phyloP scores from a whole-genome alignment of 2,329 filamentous ascomycete genomes.

The Ascocoryne sarcoides region DNA sequence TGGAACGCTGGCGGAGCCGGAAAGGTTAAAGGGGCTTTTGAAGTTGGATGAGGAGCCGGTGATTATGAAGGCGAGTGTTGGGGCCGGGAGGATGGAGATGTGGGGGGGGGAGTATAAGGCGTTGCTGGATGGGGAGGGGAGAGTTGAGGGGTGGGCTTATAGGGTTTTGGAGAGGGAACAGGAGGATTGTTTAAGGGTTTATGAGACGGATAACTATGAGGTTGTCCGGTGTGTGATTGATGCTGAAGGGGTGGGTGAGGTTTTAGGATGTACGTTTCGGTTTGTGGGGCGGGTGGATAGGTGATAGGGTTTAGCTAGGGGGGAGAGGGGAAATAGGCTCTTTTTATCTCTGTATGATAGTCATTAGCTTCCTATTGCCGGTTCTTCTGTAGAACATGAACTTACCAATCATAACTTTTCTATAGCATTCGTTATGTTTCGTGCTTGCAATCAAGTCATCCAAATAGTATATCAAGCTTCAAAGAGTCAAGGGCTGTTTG shows the following conservation, averaged over 20 bases:
- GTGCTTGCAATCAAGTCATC: too few relatives aligned
- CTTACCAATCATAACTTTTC: too few relatives aligned
- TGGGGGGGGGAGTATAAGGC: conserved; percentile 35
- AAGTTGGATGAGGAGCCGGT: conserved; percentile 19
- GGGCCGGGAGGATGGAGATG: conserved; percentile 26
- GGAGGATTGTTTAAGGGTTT: conserved; percentile 29
- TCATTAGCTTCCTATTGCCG: too few relatives aligned
- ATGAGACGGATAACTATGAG: conserved; percentile 33
- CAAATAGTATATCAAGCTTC: too few relatives aligned
- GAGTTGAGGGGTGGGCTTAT: conserved; percentile 27
- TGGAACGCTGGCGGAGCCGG: conserved; percentile 29
- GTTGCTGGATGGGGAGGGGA: conserved; percentile 27
- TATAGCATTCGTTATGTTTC: too few relatives aligned
- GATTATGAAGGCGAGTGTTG: conserved; percentile 25
- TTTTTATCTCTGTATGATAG: too few relatives aligned
- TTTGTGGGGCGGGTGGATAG: conserved; percentile 11
- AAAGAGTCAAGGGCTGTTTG: too few relatives aligned
- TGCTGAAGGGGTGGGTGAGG: conserved; percentile 8
- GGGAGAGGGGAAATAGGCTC: too few relatives aligned
- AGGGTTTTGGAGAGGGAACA: conserved; percentile 25
- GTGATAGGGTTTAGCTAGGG: not conserved
- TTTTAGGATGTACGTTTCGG: conserved; percentile 24
- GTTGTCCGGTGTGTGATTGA: conserved; percentile 30
- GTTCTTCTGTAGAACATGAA: too few relatives aligned
- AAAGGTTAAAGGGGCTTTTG: conserved; percentile 21